Conservation (phyloP, 1,139 yeast species). For the Dujonia santamariae region DNA sequence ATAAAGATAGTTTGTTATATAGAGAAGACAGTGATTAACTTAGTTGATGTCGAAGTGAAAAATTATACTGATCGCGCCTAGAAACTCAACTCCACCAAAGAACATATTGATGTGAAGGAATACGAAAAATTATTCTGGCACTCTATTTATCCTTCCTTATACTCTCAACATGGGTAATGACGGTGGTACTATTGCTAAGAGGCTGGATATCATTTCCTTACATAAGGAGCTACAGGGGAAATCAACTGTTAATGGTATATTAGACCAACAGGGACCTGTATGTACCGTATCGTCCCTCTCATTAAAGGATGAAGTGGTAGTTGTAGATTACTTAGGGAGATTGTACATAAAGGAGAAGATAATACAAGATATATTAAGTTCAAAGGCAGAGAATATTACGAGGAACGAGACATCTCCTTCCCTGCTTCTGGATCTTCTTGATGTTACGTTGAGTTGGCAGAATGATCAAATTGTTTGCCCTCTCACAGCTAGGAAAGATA, state of each 20-base stretch:
- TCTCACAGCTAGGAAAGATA: conserved; percentile 24
- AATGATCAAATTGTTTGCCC: conserved; percentile 44
- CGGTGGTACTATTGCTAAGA: conserved; percentile 49
- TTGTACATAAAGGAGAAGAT: conserved; percentile 70
- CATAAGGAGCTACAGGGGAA: conserved; percentile 25
- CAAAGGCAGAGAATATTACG: conserved; percentile 17
- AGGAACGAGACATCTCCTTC: neutral
- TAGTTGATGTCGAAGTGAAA: neutral
- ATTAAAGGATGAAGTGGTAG: conserved; percentile 31
- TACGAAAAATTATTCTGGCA: no score
- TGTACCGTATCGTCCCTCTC: conserved; percentile 32
- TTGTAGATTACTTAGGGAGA: conserved; percentile 69
- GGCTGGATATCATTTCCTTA: conserved; percentile 39
- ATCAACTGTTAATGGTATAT: neutral
- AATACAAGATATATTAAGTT: conserved; percentile 52
- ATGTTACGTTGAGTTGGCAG: conserved; percentile 26
- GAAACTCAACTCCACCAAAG: no score
- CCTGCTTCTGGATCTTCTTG: conserved; percentile 27
- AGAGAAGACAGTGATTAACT: neutral
- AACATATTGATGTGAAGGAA: no score
- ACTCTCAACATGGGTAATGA: conserved; percentile 40
- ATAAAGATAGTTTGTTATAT: neutral
- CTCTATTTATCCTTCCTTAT: no score
- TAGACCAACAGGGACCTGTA: conserved; percentile 5
- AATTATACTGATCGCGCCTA: no score